Conservation (phyloP, 805 yeast genomes). For the Kockiozyma suomiensis region DNA sequence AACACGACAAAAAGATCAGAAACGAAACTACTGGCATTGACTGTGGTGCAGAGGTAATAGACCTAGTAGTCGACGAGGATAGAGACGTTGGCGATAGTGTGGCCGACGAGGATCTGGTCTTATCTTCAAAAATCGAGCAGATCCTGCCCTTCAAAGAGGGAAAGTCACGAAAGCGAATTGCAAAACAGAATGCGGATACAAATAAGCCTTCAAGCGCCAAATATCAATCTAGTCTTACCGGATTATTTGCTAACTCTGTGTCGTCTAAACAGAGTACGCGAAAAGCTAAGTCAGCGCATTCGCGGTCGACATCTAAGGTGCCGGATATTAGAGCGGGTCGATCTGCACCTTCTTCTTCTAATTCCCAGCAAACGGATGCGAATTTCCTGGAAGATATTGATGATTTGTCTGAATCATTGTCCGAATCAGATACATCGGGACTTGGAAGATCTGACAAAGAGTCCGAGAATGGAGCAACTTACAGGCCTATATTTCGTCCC, state of each 20-base stretch:
- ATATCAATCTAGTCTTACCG: background rate
- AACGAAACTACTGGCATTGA: no score
- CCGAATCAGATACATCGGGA: background rate
- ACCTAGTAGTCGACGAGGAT: no score
- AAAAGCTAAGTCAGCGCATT: background rate
- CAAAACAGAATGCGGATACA: background rate
- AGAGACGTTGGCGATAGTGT: no score
- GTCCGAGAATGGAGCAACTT: background rate
- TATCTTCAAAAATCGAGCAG: no score
- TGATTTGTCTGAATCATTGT: background rate
- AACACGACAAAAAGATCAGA: no score
- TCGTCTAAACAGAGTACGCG: background rate
- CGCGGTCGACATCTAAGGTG: background rate
- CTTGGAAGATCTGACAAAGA: background rate
- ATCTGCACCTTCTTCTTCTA: background rate
- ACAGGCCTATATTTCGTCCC: background rate
- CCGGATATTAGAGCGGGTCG: background rate
- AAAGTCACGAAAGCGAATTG: background rate
- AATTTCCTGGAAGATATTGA: background rate
- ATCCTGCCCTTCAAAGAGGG: no score
- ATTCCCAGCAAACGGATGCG: background rate
- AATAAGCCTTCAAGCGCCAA: background rate
- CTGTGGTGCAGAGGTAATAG: no score
- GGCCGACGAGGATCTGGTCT: no score
- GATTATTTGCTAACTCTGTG: background rate